These are phyloP conservation scores for Plasmodium gallinaceum DNA, from an alignment of 169 alveolate genomes.

Conservation along the genomic window DNA sequence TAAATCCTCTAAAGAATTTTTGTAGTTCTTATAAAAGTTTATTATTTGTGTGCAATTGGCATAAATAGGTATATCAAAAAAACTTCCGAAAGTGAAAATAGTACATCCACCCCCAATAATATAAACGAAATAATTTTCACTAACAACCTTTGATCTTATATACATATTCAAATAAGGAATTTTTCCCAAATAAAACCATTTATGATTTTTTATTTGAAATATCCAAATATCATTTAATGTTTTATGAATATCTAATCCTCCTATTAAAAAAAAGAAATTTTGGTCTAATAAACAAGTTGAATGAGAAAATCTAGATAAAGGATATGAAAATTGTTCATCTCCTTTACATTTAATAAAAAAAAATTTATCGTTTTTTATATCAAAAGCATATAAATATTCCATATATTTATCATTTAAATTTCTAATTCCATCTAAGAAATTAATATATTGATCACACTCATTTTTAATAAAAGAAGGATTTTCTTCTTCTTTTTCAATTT, in stretches of 20 bases:
- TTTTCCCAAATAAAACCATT: slow-evolving; percentile 43
- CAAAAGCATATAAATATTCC: slow-evolving; percentile 12
- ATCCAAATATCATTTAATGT: slow-evolving; percentile 63
- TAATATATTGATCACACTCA: not conserved
- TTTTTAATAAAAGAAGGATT: not conserved
- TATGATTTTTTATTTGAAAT: slow-evolving; percentile 26
- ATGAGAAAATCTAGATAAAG: slow-evolving; percentile 52
- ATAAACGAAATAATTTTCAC: slow-evolving; percentile 20
- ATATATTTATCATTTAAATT: not conserved
- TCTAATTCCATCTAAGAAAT: not conserved
- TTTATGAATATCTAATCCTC: slow-evolving; percentile 46
- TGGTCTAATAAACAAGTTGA: slow-evolving; percentile 13
- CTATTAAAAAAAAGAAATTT: slow-evolving; percentile 27
- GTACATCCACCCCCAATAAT: slow-evolving; percentile 71
- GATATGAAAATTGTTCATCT: slow-evolving; percentile 22
- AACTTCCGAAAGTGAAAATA: slow-evolving; percentile 63
- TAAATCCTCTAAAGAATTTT: too few relatives aligned
- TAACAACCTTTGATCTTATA: slow-evolving; percentile 52
- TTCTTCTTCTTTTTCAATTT: not conserved
- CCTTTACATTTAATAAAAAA: slow-evolving; percentile 19
- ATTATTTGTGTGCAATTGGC: slow-evolving; percentile 1
- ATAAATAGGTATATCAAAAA: slow-evolving; percentile 43
- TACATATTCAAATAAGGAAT: slow-evolving; percentile 35
- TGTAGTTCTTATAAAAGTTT: too few relatives aligned
- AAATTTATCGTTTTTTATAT: slow-evolving; percentile 37